Evolutionary conservation across 2,329 filamentous ascomycete genomes (phyloP).

Genomic region (Bipolaris sorokiniana): DNA sequence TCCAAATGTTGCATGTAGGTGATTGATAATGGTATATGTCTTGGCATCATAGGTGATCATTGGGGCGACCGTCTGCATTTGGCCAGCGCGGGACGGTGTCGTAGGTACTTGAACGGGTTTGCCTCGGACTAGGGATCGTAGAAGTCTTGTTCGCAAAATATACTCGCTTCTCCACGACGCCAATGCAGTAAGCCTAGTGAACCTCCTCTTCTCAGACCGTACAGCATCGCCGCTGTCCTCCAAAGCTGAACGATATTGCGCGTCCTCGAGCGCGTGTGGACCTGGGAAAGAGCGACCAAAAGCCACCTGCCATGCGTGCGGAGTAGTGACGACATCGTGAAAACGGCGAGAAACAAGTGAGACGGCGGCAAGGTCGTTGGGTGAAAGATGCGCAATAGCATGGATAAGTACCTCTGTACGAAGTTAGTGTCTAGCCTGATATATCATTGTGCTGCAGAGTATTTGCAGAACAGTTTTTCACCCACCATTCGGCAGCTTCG

Average conservation of each 20-base stretch:
- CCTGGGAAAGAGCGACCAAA: constrained; percentile 91
- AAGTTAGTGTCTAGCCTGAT: constrained; percentile 19
- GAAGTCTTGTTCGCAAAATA: constrained; percentile 80
- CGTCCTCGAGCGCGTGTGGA: constrained; percentile 61
- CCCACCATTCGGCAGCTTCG: constrained; percentile 81
- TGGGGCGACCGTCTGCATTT: constrained; percentile 71
- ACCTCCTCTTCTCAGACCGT: constrained; percentile 76
- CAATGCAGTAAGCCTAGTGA: constrained; percentile 78
- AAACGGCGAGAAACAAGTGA: constrained; percentile 88
- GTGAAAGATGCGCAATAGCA: constrained; percentile 86
- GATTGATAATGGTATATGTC: constrained; percentile 77
- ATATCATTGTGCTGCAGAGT: neutral
- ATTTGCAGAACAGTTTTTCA: constrained; percentile 1
- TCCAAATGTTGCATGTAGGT: constrained; percentile 78
- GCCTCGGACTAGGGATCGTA: constrained; percentile 80
- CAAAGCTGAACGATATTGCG: constrained; percentile 53
- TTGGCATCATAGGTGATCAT: constrained; percentile 87
- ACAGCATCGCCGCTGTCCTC: constrained; percentile 53
- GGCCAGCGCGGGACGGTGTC: constrained; percentile 59
- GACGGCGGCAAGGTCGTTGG: constrained; percentile 80
- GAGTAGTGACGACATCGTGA: constrained; percentile 83
- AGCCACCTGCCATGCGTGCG: constrained; percentile 91
- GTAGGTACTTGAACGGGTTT: constrained; percentile 69
- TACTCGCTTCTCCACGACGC: constrained; percentile 98
- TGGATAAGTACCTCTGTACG: constrained; percentile 85